phyloP scores from a whole-genome alignment of 345 rosid species.

The Eucalyptus albens region DNA sequence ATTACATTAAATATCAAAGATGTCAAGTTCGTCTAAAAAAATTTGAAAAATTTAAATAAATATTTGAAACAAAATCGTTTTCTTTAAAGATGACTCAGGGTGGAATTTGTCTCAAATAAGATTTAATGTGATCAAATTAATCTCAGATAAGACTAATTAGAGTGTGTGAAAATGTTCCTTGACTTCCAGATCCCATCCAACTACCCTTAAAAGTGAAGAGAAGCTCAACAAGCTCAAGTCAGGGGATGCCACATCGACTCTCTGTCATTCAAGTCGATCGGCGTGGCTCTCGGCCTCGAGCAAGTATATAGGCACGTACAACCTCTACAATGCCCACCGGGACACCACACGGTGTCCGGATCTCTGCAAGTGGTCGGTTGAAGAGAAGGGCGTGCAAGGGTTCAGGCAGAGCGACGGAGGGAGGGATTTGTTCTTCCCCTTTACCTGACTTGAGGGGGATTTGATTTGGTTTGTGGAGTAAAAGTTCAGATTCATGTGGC shows the following conservation, averaged over 20 bases:
- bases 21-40: not conserved
- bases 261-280: constrained; percentile 11
- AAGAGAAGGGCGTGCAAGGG: not conserved
- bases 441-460: not conserved
- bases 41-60: accelerated
- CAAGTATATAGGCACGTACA: constrained; percentile 12
- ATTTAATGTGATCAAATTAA: too few species aligned
- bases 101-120: too few species aligned
- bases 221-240: constrained; percentile 31
- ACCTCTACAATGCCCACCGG: not conserved
- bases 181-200: constrained; percentile 64
- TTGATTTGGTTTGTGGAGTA: not conserved
- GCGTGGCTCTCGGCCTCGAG: constrained; percentile 21
- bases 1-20: not conserved
- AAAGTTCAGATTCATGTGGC: not conserved
- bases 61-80: not conserved
- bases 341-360: not conserved
- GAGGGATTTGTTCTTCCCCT: not conserved
- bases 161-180: not conserved
- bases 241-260: constrained; percentile 8
- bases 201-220: constrained; percentile 23
- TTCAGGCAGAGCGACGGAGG: not conserved
- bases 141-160: too few species aligned
- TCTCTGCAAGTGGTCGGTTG: not conserved
- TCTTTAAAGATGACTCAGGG: not conserved